Evolutionary conservation across 1,284 basidiomycete species (phyloP).

Genomic region (Cystobasidium slooffiae): DNA sequence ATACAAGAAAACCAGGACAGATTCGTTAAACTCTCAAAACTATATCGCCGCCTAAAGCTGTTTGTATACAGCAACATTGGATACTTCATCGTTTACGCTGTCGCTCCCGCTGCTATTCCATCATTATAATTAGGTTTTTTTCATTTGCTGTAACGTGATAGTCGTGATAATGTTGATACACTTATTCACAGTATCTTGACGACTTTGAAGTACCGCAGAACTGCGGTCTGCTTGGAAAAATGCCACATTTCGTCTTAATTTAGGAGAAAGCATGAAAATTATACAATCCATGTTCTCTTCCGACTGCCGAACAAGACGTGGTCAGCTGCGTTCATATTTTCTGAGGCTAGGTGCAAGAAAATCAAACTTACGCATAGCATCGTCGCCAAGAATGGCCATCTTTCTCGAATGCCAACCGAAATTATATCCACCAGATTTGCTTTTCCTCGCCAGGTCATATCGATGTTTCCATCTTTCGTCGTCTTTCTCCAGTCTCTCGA

Average conservation of each 20-base stretch:
- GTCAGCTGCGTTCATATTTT: not conserved
- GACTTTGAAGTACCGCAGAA: too few species aligned
- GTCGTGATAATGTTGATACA: too few species aligned
- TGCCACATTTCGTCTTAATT: not conserved
- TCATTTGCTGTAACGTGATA: too few species aligned
- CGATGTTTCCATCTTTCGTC: constrained; percentile 64
- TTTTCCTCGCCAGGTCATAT: constrained; percentile 72
- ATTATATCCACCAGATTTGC: constrained; percentile 81
- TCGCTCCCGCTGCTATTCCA: too few species aligned
- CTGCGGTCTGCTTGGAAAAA: too few species aligned
- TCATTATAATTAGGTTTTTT: too few species aligned
- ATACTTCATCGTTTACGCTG: too few species aligned
- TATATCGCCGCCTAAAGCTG: too few species aligned
- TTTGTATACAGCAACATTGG: too few species aligned
- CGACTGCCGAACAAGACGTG: not conserved
- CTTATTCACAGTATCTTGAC: too few species aligned
- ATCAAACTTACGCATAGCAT: constrained; percentile 21
- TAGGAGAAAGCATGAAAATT: constrained; percentile 22
- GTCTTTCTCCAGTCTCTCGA: constrained; percentile 65
- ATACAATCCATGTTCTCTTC: constrained; percentile 32
- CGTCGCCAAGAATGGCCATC: constrained; percentile 76
- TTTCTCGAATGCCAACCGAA: constrained; percentile 95
- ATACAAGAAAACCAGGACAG: too few species aligned
- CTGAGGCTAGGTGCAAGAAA: not conserved
- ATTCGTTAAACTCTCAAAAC: too few species aligned